Conservation (phyloP, 148 eudicot species). For the Amaranthus palmeri region DNA sequence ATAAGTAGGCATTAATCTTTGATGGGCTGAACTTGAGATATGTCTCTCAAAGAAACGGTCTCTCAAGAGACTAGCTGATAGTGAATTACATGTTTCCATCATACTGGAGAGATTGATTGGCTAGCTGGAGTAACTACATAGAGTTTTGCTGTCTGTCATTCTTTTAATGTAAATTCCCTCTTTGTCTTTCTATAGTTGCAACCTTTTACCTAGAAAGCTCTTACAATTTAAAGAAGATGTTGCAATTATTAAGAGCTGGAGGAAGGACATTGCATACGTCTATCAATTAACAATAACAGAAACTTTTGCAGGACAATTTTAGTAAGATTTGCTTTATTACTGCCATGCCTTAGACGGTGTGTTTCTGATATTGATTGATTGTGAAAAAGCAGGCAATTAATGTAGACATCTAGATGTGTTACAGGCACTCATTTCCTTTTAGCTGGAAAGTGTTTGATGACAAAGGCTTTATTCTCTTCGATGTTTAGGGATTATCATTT, state of each 20-base stretch:
- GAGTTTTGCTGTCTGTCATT: background rate
- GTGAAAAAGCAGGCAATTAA: background rate
- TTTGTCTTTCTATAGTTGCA: no score
- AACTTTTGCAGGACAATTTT: background rate
- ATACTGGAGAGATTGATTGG: background rate
- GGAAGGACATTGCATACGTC: background rate
- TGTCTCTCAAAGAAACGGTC: no score
- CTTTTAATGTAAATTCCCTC: no score
- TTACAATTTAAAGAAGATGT: no score
- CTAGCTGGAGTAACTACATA: background rate
- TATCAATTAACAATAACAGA: background rate
- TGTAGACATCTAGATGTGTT: no score
- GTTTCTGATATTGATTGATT: background rate
- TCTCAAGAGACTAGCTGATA: no score
- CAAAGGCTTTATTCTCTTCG: background rate
- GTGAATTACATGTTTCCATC: background rate
- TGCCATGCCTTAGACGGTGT: background rate
- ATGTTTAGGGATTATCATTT: no score
- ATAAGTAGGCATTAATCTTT: no score
- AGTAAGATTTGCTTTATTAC: background rate
- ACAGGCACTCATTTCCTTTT: background rate
- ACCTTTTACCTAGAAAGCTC: no score
- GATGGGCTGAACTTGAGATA: no score
- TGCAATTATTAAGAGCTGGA: background rate
- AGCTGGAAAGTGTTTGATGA: background rate